These are phyloP conservation scores for Teratosphaeriaceae sp. DNA, from an alignment of 2,329 filamentous ascomycete genomes.

Conservation along the genomic window DNA sequence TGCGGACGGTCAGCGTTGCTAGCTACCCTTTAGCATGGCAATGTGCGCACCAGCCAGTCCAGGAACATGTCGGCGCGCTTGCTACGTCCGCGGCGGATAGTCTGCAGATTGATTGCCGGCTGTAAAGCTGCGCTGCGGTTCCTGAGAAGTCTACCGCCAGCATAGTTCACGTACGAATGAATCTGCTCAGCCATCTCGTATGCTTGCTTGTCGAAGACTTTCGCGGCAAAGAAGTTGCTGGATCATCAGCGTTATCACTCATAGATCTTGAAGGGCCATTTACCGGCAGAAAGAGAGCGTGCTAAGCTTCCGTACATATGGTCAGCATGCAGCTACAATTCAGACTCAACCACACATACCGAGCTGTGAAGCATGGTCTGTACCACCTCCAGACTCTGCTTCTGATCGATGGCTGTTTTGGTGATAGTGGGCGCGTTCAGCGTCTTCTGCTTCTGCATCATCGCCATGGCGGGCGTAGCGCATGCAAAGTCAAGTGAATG, in stretches of 20 bases:
- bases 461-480: slow-evolving; percentile 20
- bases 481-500: too few relatives aligned
- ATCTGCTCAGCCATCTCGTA: slow-evolving; percentile 21
- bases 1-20: slow-evolving; percentile 28
- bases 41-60: slow-evolving; percentile 40
- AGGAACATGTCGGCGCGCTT: slow-evolving; percentile 38
- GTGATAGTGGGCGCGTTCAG: slow-evolving; percentile 19
- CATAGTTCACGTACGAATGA: slow-evolving; percentile 28
- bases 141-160: slow-evolving; percentile 14
- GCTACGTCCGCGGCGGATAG: slow-evolving; percentile 36
- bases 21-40: not conserved
- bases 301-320: slow-evolving; percentile 29
- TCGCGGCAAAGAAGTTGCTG: slow-evolving; percentile 27
- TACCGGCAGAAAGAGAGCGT: slow-evolving; percentile 27
- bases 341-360: too few relatives aligned
- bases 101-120: slow-evolving; percentile 24
- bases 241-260: slow-evolving; percentile 2
- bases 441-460: slow-evolving; percentile 18
- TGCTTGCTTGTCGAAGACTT: slow-evolving; percentile 25
- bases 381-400: slow-evolving; percentile 42
- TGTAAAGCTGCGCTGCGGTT: not conserved
- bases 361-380: slow-evolving; percentile 43
- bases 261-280: not conserved
- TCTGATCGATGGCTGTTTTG: slow-evolving; percentile 27
- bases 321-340: too few relatives aligned